Evolutionary conservation across 768 basidiomycete genomes (phyloP), one percentile per base, ranked within the genome.

Genomic region (Mrakia frigida): DNA sequence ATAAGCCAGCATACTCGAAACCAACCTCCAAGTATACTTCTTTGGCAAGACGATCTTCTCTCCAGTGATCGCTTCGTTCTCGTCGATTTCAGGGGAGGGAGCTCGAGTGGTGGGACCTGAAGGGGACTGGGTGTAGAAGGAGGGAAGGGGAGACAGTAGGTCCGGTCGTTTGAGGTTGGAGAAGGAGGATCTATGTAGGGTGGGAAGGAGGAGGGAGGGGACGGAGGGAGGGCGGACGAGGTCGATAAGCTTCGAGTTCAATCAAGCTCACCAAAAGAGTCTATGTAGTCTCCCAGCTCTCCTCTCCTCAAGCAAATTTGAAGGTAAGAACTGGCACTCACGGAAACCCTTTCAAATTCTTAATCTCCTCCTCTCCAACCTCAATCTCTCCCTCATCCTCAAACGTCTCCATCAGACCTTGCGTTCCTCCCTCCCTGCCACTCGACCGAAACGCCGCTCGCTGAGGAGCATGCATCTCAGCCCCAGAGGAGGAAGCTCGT

Each of bases 91-190:
- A 14, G 23, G 68, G 1, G 68, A 70, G 6, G 68, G 35, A 37
- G 68, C 68, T 70, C 68, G n/a, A 16, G 68, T 70, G 35, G 18
- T 63, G 28, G 28, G 61, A 18, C 61, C 61, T n/a, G 61, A 63
- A 13, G 35, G 35, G 13, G 35, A 25, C 61, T 63, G 28, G 31
- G 61, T 63, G 61, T 63, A 63, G 61, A 31, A 63, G 9, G 61
- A 63, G 28, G 61, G 61, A 13, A 63, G 11, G 33, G 61, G 61
- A 28, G 61, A 63, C 5, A 28, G 31, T 7, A 63, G 28, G 28
- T 31, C 35, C 7, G 61, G 61, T 31, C 61, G 61, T 28, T 63
- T 53, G 52, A n/a, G 25, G 52, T 11, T 3, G 2, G 52, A 21
- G 52, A 53, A 53, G 18, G 52, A 53, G 18, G 52, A 53, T 18